These are phyloP conservation scores for Neoboletus brunneissimus DNA, from an alignment of 768 basidiomycete genomes.

Conservation along the genomic window DNA sequence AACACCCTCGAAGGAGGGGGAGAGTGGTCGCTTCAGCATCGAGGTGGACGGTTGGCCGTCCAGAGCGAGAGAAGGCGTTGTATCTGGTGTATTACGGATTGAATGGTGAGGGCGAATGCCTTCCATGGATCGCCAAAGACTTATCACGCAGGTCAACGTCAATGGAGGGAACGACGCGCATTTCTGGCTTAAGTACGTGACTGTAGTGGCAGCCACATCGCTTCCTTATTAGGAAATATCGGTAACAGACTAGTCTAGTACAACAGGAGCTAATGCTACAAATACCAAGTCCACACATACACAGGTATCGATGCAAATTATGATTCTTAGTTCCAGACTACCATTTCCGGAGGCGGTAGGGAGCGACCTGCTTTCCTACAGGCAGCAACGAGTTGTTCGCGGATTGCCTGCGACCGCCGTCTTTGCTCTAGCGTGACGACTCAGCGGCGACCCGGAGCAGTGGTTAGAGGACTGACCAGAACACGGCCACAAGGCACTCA, in stretches of 20 bases:
- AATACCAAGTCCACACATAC: not conserved
- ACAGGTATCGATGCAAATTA: not conserved
- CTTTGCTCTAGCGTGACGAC: slow-evolving; percentile 45
- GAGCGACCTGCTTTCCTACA: slow-evolving; percentile 48
- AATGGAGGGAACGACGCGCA: slow-evolving; percentile 13
- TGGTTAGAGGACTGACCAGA: slow-evolving; percentile 39
- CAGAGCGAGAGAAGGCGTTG: slow-evolving; percentile 6
- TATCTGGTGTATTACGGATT: not conserved
- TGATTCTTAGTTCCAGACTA: not conserved
- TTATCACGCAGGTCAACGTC: slow-evolving; percentile 20
- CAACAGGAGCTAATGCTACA: not conserved
- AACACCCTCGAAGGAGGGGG: slow-evolving; percentile 52
- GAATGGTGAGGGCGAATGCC: not conserved
- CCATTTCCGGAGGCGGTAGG: slow-evolving; percentile 32
- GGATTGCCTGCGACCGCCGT: slow-evolving; percentile 44
- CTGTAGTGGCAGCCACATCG: slow-evolving; percentile 24
- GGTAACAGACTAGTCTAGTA: slow-evolving; percentile 7
- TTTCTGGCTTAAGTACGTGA: slow-evolving; percentile 24
- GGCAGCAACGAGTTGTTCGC: slow-evolving; percentile 43
- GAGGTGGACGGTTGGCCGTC: slow-evolving; percentile 19
- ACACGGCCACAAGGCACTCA: slow-evolving; percentile 65
- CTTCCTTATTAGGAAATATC: slow-evolving; percentile 21
- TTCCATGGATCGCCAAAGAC: slow-evolving; percentile 19
- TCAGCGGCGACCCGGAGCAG: slow-evolving; percentile 2
- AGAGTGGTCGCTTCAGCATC: slow-evolving; percentile 58